These are phyloP conservation scores for Torulaspora globosa DNA, from an alignment of 1,139 yeast species.

Conservation along the genomic window DNA sequence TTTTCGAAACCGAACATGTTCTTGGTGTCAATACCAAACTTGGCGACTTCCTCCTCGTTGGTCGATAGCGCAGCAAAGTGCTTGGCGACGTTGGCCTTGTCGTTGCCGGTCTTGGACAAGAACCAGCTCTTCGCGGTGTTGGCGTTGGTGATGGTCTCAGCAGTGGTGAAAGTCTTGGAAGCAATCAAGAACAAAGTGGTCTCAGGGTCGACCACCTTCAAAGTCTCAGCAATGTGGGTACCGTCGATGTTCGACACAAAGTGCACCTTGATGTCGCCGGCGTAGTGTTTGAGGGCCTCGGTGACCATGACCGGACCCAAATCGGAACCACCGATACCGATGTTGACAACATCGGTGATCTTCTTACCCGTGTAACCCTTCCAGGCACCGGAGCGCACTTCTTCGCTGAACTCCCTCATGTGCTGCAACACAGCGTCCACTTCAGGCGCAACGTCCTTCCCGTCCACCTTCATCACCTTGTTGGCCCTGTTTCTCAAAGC, in stretches of 20 bases:
- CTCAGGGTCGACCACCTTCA: slow-evolving; percentile 75
- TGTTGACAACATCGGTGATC: slow-evolving; percentile 91
- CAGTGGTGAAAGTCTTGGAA: slow-evolving; percentile 97
- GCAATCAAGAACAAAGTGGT: slow-evolving; percentile 93
- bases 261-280: slow-evolving; percentile 73
- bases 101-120: slow-evolving; percentile 60
- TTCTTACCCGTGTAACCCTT: slow-evolving; percentile 93
- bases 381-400: slow-evolving; percentile 90
- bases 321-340: slow-evolving; percentile 98
- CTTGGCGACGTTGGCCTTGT: slow-evolving; percentile 75
- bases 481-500: slow-evolving; percentile 90
- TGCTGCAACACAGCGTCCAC: slow-evolving; percentile 87
- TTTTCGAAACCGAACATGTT: slow-evolving; percentile 97
- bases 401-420: slow-evolving; percentile 91
- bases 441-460: slow-evolving; percentile 80
- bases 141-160: slow-evolving; percentile 96
- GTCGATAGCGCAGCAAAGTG: slow-evolving; percentile 97
- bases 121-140: slow-evolving; percentile 94
- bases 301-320: slow-evolving; percentile 99
- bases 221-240: slow-evolving; percentile 89
- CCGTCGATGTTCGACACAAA: slow-evolving; percentile 98
- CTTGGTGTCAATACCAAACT: slow-evolving; percentile 94
- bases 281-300: slow-evolving; percentile 90
- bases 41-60: slow-evolving; percentile 82
- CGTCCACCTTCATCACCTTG: slow-evolving; percentile 84